Evolutionary conservation across 768 basidiomycete species (phyloP), one percentile per base, ranked within the genome.

Genomic region (Auricularia sp.): DNA sequence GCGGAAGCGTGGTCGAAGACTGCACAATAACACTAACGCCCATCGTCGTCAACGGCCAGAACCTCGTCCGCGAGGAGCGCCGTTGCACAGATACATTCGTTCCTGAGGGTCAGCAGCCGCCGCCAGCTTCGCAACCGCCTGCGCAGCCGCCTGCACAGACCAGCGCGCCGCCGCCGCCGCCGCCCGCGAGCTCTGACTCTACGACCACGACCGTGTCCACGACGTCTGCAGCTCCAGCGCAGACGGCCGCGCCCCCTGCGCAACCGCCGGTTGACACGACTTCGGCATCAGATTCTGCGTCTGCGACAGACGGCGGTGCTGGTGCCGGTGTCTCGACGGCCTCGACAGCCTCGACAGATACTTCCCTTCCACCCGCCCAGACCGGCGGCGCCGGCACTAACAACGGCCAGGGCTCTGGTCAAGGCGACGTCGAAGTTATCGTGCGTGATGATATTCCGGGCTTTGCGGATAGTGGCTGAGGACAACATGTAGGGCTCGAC

Each of bases 21-120:
- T 88, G 87, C 71, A 76, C 80, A 10, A 74, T 84, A 60, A 81
- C 82, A 10, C 76, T 87, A 59, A 85, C 81, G 3, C 85, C 83
- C 5, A 77, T 81, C 54, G 80, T 76, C 61, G 81, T 79, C 67
- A 74, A 79, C 67, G 86, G 85, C 18, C 68, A 79, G n/a, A 74
- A 75, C 53, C 79, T 78, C 14, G 76, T 86, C 23, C 74, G 79
- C 68, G 80, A 86, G 68, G 80, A 85, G 60, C 76, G 75, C 68
- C 78, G 76, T 36, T 88, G 87, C 70, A 81, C 79, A 33, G 64
- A 83, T 23, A 66, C 75, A 51, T 71, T 76, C 68, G 67, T 64
- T 59, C 43, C 60, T 8, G 44, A 14, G 18, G 65, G 66, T n/a
- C 21, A 53, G 34, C 12, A 12, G 34, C 18, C 51, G 6, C 11